Evolutionary conservation across 176 grass and related monocot genomes (phyloP).

Genomic region (Elaeis guineensis): DNA sequence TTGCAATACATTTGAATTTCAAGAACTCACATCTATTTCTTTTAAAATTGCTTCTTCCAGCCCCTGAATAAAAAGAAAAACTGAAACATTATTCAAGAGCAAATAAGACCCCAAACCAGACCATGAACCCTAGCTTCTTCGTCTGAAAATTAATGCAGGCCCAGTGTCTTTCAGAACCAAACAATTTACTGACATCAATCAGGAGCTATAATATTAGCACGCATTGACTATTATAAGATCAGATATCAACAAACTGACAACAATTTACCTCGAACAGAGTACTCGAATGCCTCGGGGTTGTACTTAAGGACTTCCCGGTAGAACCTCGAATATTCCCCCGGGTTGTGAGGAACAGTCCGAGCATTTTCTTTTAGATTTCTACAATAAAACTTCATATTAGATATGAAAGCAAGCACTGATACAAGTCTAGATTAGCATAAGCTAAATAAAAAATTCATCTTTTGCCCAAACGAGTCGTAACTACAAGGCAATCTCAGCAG

Average conservation of each 20-base stretch:
- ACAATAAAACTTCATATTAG: background rate
- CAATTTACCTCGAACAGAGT: constrained; percentile 65
- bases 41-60: too few species aligned
- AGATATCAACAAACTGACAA: constrained; percentile 36
- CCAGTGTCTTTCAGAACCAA: too few species aligned
- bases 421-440: too few species aligned
- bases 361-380: constrained; percentile 61
- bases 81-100: too few species aligned
- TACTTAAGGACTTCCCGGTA: constrained; percentile 82
- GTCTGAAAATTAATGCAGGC: too few species aligned
- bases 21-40: too few species aligned
- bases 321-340: constrained; percentile 55
- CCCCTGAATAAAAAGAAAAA: too few species aligned
- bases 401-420: background rate
- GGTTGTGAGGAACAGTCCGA: constrained; percentile 26
- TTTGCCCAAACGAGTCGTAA: background rate
- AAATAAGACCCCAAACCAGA: too few species aligned
- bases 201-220: constrained; percentile 12
- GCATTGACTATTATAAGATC: background rate
- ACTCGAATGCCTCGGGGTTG: constrained; percentile 65
- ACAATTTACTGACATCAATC: too few species aligned
- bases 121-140: too few species aligned
- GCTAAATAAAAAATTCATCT: background rate
- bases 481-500: background rate
- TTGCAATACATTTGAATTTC: too few species aligned